Conservation (phyloP, 306 rosid genomes). For the Dalbergia cultrata region DNA sequence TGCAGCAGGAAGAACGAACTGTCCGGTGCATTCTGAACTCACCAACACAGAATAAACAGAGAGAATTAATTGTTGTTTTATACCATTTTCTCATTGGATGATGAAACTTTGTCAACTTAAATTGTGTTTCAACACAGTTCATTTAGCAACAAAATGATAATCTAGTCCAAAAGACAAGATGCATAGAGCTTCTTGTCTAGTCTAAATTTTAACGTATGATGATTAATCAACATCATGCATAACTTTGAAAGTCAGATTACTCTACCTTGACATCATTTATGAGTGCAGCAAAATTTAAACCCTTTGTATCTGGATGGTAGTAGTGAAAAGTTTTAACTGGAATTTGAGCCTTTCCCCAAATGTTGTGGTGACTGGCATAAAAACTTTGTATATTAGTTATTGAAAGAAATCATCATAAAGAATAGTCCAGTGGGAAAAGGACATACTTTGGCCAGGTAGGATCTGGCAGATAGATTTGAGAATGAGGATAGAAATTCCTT, state of each 20-base stretch:
- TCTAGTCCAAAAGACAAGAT: slow-evolving; percentile 12
- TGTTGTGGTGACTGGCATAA: slow-evolving; percentile 77
- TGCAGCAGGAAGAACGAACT: slow-evolving; percentile 87
- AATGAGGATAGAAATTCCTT: slow-evolving; percentile 72
- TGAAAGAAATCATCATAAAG: background rate
- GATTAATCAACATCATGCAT: background rate
- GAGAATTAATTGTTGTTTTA: slow-evolving; percentile 11
- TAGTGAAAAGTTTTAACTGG: slow-evolving; percentile 79
- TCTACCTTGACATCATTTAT: slow-evolving; percentile 70
- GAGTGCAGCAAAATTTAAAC: slow-evolving; percentile 76
- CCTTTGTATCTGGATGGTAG: slow-evolving; percentile 77
- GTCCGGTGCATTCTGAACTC: slow-evolving; percentile 78
- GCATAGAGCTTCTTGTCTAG: background rate
- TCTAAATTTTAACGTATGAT: slow-evolving; percentile 6
- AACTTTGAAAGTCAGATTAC: background rate
- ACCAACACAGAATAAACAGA: slow-evolving; percentile 8
- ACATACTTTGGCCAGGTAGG: slow-evolving; percentile 91
- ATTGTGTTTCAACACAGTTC: background rate
- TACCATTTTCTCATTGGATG: background rate
- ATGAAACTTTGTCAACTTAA: background rate
- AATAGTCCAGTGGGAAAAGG: slow-evolving; percentile 6
- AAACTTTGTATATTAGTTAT: slow-evolving; percentile 39
- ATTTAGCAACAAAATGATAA: background rate
- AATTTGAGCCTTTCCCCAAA: slow-evolving; percentile 84
- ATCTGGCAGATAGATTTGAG: slow-evolving; percentile 81